Percentiles rank a stretch among this genome's conserved stretches.
Conservation (phyloP, 441 rosid genomes). For the Euphorbia corollata region DNA sequence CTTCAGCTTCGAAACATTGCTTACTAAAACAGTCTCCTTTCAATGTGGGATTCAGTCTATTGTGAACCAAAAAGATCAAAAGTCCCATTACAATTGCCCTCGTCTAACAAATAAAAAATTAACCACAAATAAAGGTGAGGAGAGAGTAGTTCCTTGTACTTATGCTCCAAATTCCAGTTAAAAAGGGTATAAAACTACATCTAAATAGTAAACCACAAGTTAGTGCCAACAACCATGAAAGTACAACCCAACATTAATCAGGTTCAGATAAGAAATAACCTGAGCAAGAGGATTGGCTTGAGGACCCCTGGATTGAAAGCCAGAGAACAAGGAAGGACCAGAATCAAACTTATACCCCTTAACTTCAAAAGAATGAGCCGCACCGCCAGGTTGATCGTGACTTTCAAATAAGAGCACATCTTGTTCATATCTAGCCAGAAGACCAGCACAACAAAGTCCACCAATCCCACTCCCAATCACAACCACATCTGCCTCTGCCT, state of each 20-base stretch:
- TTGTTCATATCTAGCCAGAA: slow-evolving; percentile 71
- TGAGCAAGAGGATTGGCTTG: slow-evolving; percentile 95
- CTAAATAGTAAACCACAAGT: background rate
- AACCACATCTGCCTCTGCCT: slow-evolving; percentile 74
- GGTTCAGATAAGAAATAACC: slow-evolving; percentile 28
- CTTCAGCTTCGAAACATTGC: background rate
- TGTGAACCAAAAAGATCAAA: background rate
- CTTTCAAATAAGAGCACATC: slow-evolving; percentile 80
- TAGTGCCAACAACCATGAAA: background rate
- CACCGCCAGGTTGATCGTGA: slow-evolving; percentile 81
- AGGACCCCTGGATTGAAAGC: slow-evolving; percentile 75
- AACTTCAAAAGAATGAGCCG: slow-evolving; percentile 71
- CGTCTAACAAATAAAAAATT: background rate
- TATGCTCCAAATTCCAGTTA: background rate
- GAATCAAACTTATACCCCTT: slow-evolving; percentile 84
- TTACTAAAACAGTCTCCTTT: background rate
- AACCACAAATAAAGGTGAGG: too few relatives aligned
- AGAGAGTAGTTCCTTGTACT: background rate
- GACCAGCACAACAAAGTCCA: slow-evolving; percentile 77
- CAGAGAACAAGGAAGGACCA: slow-evolving; percentile 88
- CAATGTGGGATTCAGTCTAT: background rate
- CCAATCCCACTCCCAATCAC: slow-evolving; percentile 89
- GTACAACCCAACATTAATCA: background rate
- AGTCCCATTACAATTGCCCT: background rate
- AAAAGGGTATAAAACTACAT: background rate